phyloP scores from a whole-genome alignment of 1,284 basidiomycete species.

The Pterula multifida region DNA sequence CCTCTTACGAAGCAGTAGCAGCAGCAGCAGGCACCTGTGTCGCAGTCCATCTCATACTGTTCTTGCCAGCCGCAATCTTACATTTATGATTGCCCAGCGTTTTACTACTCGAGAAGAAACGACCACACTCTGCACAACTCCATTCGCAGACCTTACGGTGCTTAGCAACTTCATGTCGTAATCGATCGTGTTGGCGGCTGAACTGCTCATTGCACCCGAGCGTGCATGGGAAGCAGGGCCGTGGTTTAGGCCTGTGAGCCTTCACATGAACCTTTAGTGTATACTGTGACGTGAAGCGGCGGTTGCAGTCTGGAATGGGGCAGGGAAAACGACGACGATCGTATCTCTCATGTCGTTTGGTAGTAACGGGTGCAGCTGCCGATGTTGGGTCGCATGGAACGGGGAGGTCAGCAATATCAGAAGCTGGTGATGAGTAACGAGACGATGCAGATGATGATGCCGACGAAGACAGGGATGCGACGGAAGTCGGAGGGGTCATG shows the following conservation, averaged over 20 bases:
- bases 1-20: neutral
- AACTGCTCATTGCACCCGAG: constrained; percentile 36
- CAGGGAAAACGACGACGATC: constrained; percentile 33
- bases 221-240: constrained; percentile 30
- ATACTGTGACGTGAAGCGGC: constrained; percentile 36
- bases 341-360: constrained; percentile 12
- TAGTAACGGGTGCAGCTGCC: constrained; percentile 7
- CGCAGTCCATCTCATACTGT: constrained; percentile 14
- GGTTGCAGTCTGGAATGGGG: constrained; percentile 27
- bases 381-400: constrained; percentile 10
- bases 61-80: constrained; percentile 20
- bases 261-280: constrained; percentile 39
- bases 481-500: neutral
- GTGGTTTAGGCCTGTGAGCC: constrained; percentile 37
- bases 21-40: neutral
- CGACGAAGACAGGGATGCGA: neutral
- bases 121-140: constrained; percentile 30
- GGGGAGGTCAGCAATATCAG: constrained; percentile 10
- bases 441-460: neutral
- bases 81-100: constrained; percentile 39
- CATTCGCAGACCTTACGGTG: constrained; percentile 38
- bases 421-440: constrained; percentile 7
- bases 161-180: constrained; percentile 39
- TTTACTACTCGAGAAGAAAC: constrained; percentile 36
- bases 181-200: constrained; percentile 35